Percentiles rank a stretch among this genome's conserved stretches.
These are phyloP conservation scores for Saccharomyces hybrid DNA, from an alignment of 1,139 yeast genomes.

Conservation along the genomic window DNA sequence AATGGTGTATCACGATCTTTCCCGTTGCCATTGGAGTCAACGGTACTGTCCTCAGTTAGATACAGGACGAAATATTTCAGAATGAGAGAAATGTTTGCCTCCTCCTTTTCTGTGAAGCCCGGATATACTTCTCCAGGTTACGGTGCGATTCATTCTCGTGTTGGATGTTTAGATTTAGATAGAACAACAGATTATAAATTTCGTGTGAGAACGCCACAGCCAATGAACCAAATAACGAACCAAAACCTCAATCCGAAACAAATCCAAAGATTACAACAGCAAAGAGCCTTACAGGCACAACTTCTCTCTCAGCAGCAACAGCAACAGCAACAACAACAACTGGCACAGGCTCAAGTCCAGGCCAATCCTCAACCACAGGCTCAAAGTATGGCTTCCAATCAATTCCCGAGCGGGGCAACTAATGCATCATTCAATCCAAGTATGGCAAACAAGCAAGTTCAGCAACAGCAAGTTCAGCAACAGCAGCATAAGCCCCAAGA, in stretches of 20 bases:
- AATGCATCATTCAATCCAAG: not conserved
- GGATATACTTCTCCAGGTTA: slow-evolving; percentile 31
- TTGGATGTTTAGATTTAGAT: slow-evolving; percentile 67
- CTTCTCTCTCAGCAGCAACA: too few species aligned
- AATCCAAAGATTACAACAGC: slow-evolving; percentile 33
- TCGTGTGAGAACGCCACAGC: slow-evolving; percentile 61
- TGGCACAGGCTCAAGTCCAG: slow-evolving; percentile 13
- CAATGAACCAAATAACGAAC: slow-evolving; percentile 17
- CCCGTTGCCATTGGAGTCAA: slow-evolving; percentile 77
- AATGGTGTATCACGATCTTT: slow-evolving; percentile 81
- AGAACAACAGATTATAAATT: slow-evolving; percentile 47
- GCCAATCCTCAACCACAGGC: slow-evolving; percentile 41
- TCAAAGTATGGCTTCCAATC: slow-evolving; percentile 19
- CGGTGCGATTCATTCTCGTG: slow-evolving; percentile 70
- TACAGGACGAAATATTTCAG: slow-evolving; percentile 65
- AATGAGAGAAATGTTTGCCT: slow-evolving; percentile 76
- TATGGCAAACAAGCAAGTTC: not conserved
- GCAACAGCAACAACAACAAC: too few species aligned
- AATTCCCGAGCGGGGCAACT: not conserved
- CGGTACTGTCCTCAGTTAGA: slow-evolving; percentile 62
- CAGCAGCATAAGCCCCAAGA: slow-evolving; percentile 34
- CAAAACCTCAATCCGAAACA: slow-evolving; percentile 42
- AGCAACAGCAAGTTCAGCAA: slow-evolving; percentile 37
- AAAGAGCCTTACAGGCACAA: slow-evolving; percentile 33
- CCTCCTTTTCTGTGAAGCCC: slow-evolving; percentile 37